Base-by-base conservation (phyloP, 73 alveolate species). In the Paramecium octaurelia region DNA sequence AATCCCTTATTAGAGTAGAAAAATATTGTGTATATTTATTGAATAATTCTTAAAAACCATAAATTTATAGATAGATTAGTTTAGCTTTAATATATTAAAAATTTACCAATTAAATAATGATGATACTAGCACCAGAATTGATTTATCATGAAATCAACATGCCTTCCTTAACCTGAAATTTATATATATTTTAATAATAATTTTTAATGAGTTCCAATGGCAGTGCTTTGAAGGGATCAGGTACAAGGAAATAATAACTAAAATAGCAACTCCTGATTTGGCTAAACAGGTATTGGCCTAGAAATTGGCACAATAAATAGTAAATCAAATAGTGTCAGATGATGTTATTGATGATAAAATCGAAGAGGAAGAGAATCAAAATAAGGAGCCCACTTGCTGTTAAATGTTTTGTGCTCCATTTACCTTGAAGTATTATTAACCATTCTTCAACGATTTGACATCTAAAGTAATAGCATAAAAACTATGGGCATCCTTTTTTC, bases 401-500 rank as follows among this genome's bases (percentile, higher is more conserved):
- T 44, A 40, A 80, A 44, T 44, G 75, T 80, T 80, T 80, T 46
- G 70, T 23, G 91, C 91, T 43, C 91, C 91, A 8, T 80, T 80
- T 35, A 80, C 91, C 11, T 46, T 80, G 27, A 80, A 42, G 24
- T 80, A 80, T 35, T 80, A 80, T 43, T 80, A 80, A 80, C 91
- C 91, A 3, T 80, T 43, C 38, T 80, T 80, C 16, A 42, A 80
- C 34, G 73, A 40, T 43, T 80, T 80, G 29, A 80, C 91, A 44
- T 20, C 70, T 2, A 27, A 23, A 27, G 34, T 80, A 8, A 42
- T 80, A 38, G 38, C 42, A 35, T 44, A 23, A 80, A 80, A 80
- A 43, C 76, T 95, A 89, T 77, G 92, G 35, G 95, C 96, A 40
- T 87, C 97, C 11, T 93, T 95, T 83, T 93, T 93, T 18, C 97